phyloP scores from a whole-genome alignment of 2,329 filamentous ascomycete species.

The Trichoderma simmonsii region DNA sequence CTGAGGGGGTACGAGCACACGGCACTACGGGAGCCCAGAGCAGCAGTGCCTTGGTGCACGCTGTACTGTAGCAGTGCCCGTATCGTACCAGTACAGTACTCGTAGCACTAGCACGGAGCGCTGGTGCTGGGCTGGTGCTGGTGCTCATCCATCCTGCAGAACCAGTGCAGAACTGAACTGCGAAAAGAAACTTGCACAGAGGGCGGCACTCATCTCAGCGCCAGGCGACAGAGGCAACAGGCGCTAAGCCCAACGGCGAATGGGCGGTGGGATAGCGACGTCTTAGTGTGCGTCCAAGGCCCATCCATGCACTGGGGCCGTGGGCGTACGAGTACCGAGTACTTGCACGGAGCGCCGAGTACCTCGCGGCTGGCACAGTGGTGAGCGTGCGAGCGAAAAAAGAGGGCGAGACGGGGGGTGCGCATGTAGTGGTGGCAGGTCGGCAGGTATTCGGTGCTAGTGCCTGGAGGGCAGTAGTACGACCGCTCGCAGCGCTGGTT shows the following conservation, averaged over 20 bases:
- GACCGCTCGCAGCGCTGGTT: background rate
- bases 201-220: slow-evolving; percentile 13
- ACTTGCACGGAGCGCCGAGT: background rate
- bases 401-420: slow-evolving; percentile 12
- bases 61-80: too few relatives aligned
- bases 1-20: slow-evolving; percentile 1
- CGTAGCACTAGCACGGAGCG: background rate
- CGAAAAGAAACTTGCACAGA: background rate
- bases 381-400: background rate
- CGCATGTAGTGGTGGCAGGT: slow-evolving; percentile 8
- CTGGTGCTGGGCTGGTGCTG: background rate
- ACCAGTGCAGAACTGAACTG: background rate
- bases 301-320: slow-evolving; percentile 20
- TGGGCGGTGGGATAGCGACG: slow-evolving; percentile 35
- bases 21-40: background rate
- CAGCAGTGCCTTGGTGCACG: background rate
- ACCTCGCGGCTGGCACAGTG: background rate
- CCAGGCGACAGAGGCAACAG: slow-evolving; percentile 21
- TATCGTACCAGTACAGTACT: background rate
- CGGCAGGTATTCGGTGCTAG: background rate
- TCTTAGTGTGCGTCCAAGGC: slow-evolving; percentile 30
- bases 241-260: slow-evolving; percentile 37
- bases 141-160: background rate
- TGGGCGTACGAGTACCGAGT: slow-evolving; percentile 12
- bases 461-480: background rate